Base-by-base conservation (phyloP, 108 stramenopile genomes). In the Cyclostephanos tholiformis region DNA sequence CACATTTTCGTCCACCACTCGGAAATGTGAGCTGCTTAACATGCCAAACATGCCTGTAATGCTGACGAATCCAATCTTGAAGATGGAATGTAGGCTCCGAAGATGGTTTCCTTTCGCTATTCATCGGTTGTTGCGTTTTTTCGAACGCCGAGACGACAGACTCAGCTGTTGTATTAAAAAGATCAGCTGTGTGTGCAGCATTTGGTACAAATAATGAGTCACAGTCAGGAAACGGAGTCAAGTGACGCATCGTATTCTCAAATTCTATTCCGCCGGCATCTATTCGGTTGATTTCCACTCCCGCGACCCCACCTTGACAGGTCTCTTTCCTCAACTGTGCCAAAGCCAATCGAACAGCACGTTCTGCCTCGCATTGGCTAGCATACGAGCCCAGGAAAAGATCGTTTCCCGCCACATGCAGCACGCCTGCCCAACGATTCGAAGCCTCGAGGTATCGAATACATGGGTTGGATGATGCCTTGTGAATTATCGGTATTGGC, bases 341-440 rank as follows among this genome's bases (percentile, higher is more conserved):
- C 48, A 49, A 61, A 7, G 74, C 60, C 12, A 67, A 25, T 67
- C 61, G 20, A 30, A 29, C 39, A 50, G 58, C 74, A 19, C n/a
- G 46, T 11, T 35, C 10, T 51, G 74, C 74, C 60, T 75, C 74
- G 7, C 38, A 50, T 19, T 75, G 74, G 52, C 66, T 67, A 22
- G 11, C 59, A 62, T 60, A 67, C 4, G 48, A 36, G 46, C 74
- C 74, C 2, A 75, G 25, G 35, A 75, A 75, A 46, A 75, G 8
- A 22, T 75, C 74, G 67, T 75, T 75, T 35, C 74, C 74, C 38
- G 59, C 36, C 1, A 75, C 49, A 20, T 44, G 43, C 20, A 75
- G 14, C 16, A 50, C 36, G 49, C 66, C 61, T 16, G 74, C 59
- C 74, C 74, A 75, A 41, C 66, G 63, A 38, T 67, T 67, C 44